Evolutionary conservation across 257 asterid species (phyloP), one percentile per base, ranked within the genome.

Genomic region (Solanum sitiens): DNA sequence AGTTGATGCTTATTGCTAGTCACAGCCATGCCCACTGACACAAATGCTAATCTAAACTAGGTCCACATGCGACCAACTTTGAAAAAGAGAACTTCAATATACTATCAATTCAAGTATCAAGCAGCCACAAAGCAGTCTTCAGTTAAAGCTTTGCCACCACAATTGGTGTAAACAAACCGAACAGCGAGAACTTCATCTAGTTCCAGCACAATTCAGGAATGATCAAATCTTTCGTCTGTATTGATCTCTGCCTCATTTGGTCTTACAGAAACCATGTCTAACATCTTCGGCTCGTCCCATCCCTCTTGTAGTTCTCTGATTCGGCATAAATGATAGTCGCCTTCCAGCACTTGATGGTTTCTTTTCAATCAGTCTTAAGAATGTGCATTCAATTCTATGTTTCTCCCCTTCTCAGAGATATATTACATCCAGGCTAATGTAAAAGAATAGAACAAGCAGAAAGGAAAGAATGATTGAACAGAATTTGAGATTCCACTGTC

Each of bases 361-460:
- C 45, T 53, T 50, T 82, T 56, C 70, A 77, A 76, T 59, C 35
- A 23, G 50, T 13, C 71, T 6, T 45, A 45, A 9, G 40, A 79
- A 79, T 16, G 40, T 30, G 85, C 67, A 79, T 79, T 45, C 85
- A 79, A 32, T 45, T 50, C 71, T 82, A 40, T 50, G 40, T 53
- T 80, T 82, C 86, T 50, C 86, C 45, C 42, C 70, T 82, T 82
- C 86, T 82, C 70, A 47, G 23, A 30, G 11, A 30, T 82, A 16
- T 39, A 53, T 40, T 85, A 61, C 91, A 89, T 88, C 89, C 75
- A 33, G 79, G 85, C 40, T 37, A 83, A 75, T 86, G 87, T 89
- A 70, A 91, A 86, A 88, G 91, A 88, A 92, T 80, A 82, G 87
- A 56, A 53, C 72, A 70, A 88, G 20, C 89, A 86, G 86, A 75